Base-by-base conservation (phyloP, 805 yeast genomes). In the Wickerhamomyces bovis region DNA sequence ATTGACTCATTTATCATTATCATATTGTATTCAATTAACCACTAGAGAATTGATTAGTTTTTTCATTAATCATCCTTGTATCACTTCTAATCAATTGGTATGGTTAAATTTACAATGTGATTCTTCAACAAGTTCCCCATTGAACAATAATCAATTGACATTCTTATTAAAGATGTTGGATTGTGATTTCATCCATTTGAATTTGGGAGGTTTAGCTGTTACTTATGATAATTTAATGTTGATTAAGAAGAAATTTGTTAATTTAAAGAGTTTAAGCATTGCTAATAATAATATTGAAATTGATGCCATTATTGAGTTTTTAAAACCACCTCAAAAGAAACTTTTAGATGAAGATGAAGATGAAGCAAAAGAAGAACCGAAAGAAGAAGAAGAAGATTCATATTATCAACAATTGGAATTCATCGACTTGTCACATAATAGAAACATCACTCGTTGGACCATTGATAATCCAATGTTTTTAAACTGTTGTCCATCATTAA, bases 1-100 rank as follows among this genome's bases (percentile, higher is more conserved):
- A 53, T 67, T 89, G 38, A 82, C 95, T 0, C 96, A 87, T 65
- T 66, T 89, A 43, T 85, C 95, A 2, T 58, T 83, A 26, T 75
- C 83, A 3, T 72, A 76, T 53, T 81, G 87, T 59, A 77, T 83
- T 39, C 78, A 81, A 54, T 70, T 89, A 43, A 78, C 89, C 20
- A 83, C 92, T 4, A 76, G 83, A 53, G 90, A 84, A 35, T 66
- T 88, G 45, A 74, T 85, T 52, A 78, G 78, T 53, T 84, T 88
- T 54, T 70, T 88, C 50, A 73, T 81, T 3, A 75, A 77, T 51
- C 95, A 89, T 66, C 89, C 94, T 0, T 74, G 92, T 2, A 65
- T 70, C 3, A 66, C 71, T 0, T 50, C 68, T 4, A 70, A 74
- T 19, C 69, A 77, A 12, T 66, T 85, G 39, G 71, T 73, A 43